These are phyloP conservation scores for Candida orba DNA, from an alignment of 805 yeast species.

Conservation along the genomic window DNA sequence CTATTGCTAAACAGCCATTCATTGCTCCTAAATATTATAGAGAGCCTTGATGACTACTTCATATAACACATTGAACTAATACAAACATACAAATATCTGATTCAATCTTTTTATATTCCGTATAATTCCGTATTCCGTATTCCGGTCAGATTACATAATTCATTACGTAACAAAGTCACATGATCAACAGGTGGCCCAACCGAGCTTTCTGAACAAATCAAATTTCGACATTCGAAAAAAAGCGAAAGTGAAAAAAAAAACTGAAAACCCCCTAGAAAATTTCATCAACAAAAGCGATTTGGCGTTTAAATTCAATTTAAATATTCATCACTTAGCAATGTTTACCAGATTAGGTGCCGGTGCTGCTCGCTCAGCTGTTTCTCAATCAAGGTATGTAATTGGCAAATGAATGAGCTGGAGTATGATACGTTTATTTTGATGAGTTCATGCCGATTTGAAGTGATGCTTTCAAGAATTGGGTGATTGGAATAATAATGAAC, in stretches of 20 bases:
- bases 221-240: conserved; percentile 13
- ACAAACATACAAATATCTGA: neutral
- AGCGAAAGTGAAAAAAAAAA: conserved; percentile 11
- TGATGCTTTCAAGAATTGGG: neutral
- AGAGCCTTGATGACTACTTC: conserved; percentile 14
- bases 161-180: neutral
- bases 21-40: conserved; percentile 68
- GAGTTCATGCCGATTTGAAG: neutral
- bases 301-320: conserved; percentile 1
- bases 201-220: conserved; percentile 16
- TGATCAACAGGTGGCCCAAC: conserved; percentile 2
- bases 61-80: neutral
- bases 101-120: too few relatives aligned
- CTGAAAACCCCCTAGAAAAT: conserved; percentile 12
- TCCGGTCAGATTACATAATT: neutral
- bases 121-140: too few relatives aligned
- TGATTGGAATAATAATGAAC: neutral
- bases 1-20: conserved; percentile 78
- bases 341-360: conserved; percentile 26
- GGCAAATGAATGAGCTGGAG: neutral
- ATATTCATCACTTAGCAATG: conserved; percentile 12
- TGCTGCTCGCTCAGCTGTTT: conserved; percentile 26
- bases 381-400: conserved; percentile 23
- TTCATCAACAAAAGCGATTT: neutral
- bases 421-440: neutral